Conservation (phyloP, 306 rosid species). For the Vigna hirtella region DNA sequence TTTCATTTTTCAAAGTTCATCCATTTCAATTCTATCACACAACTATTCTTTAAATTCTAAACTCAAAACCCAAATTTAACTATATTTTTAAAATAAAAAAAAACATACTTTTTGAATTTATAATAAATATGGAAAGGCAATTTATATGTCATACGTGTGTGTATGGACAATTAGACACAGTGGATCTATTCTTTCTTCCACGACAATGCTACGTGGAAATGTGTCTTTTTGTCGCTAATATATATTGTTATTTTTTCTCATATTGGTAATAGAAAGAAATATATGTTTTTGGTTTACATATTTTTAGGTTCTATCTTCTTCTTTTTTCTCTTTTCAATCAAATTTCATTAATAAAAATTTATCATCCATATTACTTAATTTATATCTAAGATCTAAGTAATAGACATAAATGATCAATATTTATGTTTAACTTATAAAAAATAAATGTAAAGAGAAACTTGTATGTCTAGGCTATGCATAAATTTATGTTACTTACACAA, state of each 20-base stretch:
- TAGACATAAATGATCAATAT: no score
- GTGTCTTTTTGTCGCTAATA: neutral
- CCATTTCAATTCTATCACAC: no score
- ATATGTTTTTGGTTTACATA: neutral
- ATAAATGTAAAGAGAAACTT: no score
- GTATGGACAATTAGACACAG: neutral
- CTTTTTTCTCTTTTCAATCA: neutral
- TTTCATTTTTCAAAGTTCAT: no score
- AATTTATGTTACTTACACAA: no score
- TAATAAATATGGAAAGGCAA: neutral
- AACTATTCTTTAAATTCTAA: no score
- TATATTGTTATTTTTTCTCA: neutral
- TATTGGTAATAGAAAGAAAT: neutral
- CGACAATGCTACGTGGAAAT: constrained; percentile 1
- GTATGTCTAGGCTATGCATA: no score
- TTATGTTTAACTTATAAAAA: no score
- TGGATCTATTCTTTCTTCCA: constrained; percentile 1
- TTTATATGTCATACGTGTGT: neutral
- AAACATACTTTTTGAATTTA: neutral
- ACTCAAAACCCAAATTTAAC: neutral
- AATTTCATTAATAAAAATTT: no score
- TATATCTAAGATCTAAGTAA: no score
- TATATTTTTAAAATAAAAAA: neutral
- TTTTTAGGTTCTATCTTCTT: neutral
- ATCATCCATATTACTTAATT: no score